Conservation (phyloP, 2,329 filamentous ascomycete genomes). For the Trichoderma polysporum region DNA sequence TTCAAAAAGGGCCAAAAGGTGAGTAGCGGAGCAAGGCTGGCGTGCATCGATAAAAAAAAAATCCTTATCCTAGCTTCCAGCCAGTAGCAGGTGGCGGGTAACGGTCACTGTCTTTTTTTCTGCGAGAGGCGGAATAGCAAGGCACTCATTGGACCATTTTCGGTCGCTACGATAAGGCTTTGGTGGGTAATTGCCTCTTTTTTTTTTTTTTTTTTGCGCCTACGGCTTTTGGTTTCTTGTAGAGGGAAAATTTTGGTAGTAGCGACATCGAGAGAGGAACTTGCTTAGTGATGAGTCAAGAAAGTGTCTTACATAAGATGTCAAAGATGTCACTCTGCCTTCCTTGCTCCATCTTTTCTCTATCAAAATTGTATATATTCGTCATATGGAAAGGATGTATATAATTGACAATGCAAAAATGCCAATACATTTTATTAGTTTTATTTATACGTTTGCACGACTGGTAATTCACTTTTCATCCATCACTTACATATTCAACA, state of each 20-base stretch:
- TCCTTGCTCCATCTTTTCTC: background rate
- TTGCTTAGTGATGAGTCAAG: background rate
- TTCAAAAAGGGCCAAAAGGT: slow-evolving; percentile 20
- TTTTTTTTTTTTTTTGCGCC: background rate
- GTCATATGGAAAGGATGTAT: no score
- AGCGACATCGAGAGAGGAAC: background rate
- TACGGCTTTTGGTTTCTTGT: background rate
- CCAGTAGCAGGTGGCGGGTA: background rate
- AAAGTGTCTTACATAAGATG: slow-evolving; percentile 1
- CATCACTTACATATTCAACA: background rate
- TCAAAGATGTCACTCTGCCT: background rate
- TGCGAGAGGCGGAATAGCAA: slow-evolving; percentile 5
- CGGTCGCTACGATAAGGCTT: slow-evolving; percentile 11
- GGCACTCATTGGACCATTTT: slow-evolving; percentile 11
- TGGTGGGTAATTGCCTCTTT: slow-evolving; percentile 9
- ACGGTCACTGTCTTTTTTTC: background rate
- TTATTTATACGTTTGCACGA: no score
- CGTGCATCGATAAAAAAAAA: slow-evolving; percentile 18
- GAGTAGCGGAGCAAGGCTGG: slow-evolving; percentile 13
- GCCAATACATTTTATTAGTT: no score
- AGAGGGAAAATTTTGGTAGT: background rate
- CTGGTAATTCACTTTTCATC: background rate
- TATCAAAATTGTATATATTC: no score
- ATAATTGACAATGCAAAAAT: no score
- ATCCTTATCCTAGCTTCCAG: slow-evolving; percentile 17